Percentiles rank a stretch among this genome's conserved stretches.
Evolutionary conservation across 306 rosid species (phyloP).

Genomic region (Rosa rugosa): DNA sequence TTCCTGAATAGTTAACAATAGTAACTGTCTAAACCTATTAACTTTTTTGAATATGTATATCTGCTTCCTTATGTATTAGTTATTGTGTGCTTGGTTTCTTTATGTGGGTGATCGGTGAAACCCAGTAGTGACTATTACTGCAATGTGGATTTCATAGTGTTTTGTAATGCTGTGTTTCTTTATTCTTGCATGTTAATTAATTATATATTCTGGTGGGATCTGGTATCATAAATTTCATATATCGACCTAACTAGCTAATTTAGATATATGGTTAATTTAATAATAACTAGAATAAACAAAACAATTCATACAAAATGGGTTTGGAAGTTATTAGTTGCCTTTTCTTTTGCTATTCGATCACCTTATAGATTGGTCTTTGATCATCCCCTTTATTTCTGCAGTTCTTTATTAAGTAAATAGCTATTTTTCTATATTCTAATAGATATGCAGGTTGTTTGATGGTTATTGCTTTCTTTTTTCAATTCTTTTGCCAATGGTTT

Average conservation of each 20-base stretch:
- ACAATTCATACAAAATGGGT: background rate
- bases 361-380: background rate
- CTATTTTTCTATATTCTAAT: background rate
- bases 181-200: background rate
- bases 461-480: no score
- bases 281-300: background rate
- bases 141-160: no score
- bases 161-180: no score
- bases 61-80: no score
- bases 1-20: no score
- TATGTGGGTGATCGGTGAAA: no score
- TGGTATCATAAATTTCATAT: background rate
- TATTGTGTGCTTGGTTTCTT: no score
- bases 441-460: no score
- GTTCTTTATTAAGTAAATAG: background rate
- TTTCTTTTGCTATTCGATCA: background rate
- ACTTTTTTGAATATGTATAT: no score
- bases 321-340: background rate
- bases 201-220: background rate
- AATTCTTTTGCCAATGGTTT: no score
- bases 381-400: background rate
- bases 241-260: background rate
- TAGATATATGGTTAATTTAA: background rate
- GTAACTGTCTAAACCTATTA: no score
- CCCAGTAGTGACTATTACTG: no score